Conservation (phyloP, 2,329 filamentous ascomycete genomes). For the Hypoxylon sp. region DNA sequence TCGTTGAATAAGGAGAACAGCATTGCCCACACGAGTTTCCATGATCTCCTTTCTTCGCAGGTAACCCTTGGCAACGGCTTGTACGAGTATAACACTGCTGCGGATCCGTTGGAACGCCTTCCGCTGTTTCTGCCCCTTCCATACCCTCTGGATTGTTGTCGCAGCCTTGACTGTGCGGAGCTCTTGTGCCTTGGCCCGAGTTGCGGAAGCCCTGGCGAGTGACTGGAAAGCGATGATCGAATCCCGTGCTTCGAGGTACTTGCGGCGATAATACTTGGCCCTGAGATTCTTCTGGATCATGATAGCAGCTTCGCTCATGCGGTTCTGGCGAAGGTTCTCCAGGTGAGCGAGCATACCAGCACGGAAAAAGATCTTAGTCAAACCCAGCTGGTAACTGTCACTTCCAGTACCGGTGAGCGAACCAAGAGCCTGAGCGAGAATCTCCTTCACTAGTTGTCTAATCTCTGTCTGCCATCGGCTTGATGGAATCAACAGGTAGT, state of each 20-base stretch:
- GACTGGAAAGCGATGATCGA: conserved; percentile 87
- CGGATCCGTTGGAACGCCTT: conserved; percentile 84
- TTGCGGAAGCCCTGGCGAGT: conserved; percentile 80
- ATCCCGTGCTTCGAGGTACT: conserved; percentile 88
- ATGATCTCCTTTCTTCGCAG: conserved; percentile 91
- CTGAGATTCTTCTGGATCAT: conserved; percentile 99
- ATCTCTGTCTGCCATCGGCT: conserved; percentile 94
- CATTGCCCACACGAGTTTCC: conserved; percentile 93
- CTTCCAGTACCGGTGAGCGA: conserved; percentile 79
- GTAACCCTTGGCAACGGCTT: conserved; percentile 92
- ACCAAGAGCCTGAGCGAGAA: conserved; percentile 88
- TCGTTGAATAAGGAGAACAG: conserved; percentile 90
- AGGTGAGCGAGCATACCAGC: conserved; percentile 98
- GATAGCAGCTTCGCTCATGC: conserved; percentile 92
- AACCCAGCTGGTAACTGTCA: conserved; percentile 97
- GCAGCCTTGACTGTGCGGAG: conserved; percentile 87
- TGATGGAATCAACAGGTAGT: conserved; percentile 97
- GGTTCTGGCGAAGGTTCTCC: conserved; percentile 90
- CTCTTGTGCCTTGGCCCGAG: conserved; percentile 83
- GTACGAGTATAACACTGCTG: conserved; percentile 87
- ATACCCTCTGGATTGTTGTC: conserved; percentile 94
- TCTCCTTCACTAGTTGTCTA: conserved; percentile 91
- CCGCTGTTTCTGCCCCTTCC: conserved; percentile 92
- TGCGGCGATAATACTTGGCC: conserved; percentile 93
- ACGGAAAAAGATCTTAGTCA: conserved; percentile 99